Base-by-base conservation (phyloP, 495 filamentous ascomycete genomes). In the Recurvomyces mirabilis region DNA sequence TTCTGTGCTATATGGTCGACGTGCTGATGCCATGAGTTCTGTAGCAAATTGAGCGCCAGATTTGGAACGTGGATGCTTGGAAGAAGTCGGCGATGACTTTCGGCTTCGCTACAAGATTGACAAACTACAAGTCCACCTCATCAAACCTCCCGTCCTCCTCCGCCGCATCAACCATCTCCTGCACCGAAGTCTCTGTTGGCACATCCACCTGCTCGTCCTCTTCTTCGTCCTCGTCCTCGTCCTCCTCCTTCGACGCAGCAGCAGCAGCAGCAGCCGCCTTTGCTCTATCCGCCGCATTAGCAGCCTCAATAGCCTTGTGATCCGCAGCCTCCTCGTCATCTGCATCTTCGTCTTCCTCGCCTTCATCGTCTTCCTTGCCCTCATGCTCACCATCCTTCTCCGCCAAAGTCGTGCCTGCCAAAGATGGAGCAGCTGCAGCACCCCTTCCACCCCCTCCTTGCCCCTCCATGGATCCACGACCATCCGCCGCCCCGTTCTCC, bases 141-240 rank as follows among this genome's bases (percentile, higher is more conserved):
- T 42, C 39, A 32, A 42, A 42, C 39, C 32, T 42, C 39, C 39
- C 39, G 10, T 24, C 25, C 25, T 42, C 19, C 36, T 39, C 36
- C 6, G 39, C 39, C 26, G 13, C 28, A 11, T 42, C 28, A 6
- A 15, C 28, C 24, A 28, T 28, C 17, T 31, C 25, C 39, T 42
- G 39, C 39, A 32, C 28, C 2, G 39, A 31, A 42, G 37, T 40
- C 13, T 40, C 15, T n/a, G 24, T 40, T n/a, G 21, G 21, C 23
- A 13, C 39, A 6, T 30, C 9, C 33, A 6, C 39, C 2, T 30
- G 20, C 3, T 28, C 38, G n/a, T 40, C 24, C 20, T 24, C 20
- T 23, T 25, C 39, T n/a, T 42, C 25, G 10, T 32, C 38, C 38
- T 26, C 38, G 24, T 30, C 39, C 39, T 14, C 17, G 7, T 15